Percentiles rank a stretch among this genome's conserved stretches.
phyloP scores from a whole-genome alignment of 1,284 basidiomycete species.

The Marasmius tenuissimus region DNA sequence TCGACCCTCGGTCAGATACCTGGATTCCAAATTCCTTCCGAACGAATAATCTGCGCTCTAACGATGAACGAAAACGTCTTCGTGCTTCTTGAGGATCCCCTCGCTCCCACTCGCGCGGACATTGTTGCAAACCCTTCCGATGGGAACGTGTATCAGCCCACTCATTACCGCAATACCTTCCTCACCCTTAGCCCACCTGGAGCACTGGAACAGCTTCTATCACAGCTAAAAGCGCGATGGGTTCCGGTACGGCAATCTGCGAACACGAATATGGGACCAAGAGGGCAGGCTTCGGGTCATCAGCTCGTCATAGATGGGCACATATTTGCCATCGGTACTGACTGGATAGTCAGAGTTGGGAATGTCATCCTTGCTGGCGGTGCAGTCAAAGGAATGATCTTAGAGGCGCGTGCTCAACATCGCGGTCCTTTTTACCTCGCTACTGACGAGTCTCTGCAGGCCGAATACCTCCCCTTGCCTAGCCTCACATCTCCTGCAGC shows the following conservation, averaged over 20 bases:
- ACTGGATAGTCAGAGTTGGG: slow-evolving; percentile 79
- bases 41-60: slow-evolving; percentile 69
- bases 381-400: slow-evolving; percentile 72
- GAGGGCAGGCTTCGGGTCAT: slow-evolving; percentile 51
- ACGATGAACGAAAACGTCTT: slow-evolving; percentile 79
- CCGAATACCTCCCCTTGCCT: slow-evolving; percentile 75
- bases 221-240: slow-evolving; percentile 74
- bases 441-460: slow-evolving; percentile 37
- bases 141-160: slow-evolving; percentile 43
- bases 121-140: slow-evolving; percentile 44
- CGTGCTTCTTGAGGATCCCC: slow-evolving; percentile 71
- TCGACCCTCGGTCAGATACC: slow-evolving; percentile 59
- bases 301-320: slow-evolving; percentile 70
- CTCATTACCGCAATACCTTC: slow-evolving; percentile 74
- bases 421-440: not conserved
- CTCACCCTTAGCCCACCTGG: slow-evolving; percentile 70
- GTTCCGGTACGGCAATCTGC: slow-evolving; percentile 61
- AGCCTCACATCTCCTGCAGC: slow-evolving; percentile 56
- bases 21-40: slow-evolving; percentile 49
- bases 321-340: slow-evolving; percentile 69
- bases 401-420: slow-evolving; percentile 55
- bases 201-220: slow-evolving; percentile 68
- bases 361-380: slow-evolving; percentile 74
- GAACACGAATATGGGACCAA: slow-evolving; percentile 34
- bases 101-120: slow-evolving; percentile 64